Evolutionary conservation across 2,329 filamentous ascomycete species (phyloP).

Genomic region (Fusarium sp.): DNA sequence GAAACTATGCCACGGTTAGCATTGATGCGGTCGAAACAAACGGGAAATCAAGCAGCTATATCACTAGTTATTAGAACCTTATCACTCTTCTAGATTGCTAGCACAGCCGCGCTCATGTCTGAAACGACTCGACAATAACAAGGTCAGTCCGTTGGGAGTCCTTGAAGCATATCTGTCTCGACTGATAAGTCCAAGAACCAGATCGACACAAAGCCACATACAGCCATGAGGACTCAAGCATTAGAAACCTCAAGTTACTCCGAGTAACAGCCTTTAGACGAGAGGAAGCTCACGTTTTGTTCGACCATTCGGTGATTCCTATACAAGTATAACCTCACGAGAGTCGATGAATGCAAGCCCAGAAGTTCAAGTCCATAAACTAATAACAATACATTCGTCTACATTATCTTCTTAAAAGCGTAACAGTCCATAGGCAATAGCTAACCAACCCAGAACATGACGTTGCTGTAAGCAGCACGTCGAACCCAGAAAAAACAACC

Average conservation of each 20-base stretch:
- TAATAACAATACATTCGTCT: neutral
- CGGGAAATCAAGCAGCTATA: neutral
- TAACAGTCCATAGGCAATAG: neutral
- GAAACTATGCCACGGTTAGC: neutral
- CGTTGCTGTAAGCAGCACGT: neutral
- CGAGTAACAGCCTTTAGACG: neutral
- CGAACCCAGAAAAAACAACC: conserved; percentile 5
- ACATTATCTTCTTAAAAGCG: conserved; percentile 13
- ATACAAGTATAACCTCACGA: neutral
- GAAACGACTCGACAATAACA: too few relatives aligned
- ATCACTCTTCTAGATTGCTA: neutral
- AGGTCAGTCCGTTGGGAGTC: too few relatives aligned
- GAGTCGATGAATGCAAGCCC: neutral
- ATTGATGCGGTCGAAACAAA: neutral
- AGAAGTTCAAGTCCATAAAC: neutral
- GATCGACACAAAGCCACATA: neutral
- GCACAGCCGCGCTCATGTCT: too few relatives aligned
- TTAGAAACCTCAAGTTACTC: neutral
- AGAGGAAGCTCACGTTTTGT: neutral
- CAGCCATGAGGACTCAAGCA: neutral
- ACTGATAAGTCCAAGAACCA: neutral
- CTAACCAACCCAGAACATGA: conserved; percentile 2
- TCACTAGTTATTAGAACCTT: neutral
- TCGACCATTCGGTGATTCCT: too few relatives aligned
- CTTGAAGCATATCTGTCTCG: too few relatives aligned